Percentiles rank a stretch among this genome's conserved stretches.
Conservation (phyloP, 768 basidiomycete species). For the Pulveroboletus sp. region DNA sequence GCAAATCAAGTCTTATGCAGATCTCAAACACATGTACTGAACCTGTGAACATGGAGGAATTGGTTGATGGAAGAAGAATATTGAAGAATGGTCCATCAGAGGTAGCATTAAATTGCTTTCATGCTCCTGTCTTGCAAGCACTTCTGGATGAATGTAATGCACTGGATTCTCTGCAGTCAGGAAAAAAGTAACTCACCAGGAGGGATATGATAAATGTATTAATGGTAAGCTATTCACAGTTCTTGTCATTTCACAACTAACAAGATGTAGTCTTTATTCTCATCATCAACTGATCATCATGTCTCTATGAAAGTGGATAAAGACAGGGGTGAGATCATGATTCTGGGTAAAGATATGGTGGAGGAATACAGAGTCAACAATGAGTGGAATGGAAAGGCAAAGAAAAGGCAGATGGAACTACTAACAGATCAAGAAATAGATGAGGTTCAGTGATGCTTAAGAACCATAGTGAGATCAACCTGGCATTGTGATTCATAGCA, state of each 20-base stretch:
- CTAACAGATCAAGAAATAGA: background rate
- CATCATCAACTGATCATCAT: no score
- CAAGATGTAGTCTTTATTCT: no score
- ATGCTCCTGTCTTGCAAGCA: background rate
- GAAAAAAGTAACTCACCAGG: no score
- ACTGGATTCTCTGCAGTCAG: no score
- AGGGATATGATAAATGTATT: no score
- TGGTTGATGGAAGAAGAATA: no score
- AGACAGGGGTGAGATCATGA: background rate
- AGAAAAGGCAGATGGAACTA: background rate
- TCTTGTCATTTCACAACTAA: no score
- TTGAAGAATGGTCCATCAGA: background rate
- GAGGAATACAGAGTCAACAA: background rate
- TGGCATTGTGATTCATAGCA: constrained; percentile 31
- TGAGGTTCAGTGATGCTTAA: background rate
- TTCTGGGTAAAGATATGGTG: background rate
- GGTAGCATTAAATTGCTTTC: background rate
- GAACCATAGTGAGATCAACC: background rate
- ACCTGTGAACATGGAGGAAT: no score
- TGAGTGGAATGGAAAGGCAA: no score
- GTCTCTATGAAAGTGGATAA: background rate
- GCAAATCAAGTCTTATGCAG: background rate
- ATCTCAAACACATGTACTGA: background rate
- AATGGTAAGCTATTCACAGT: no score
- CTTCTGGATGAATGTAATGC: background rate